Evolutionary conservation across 2,329 filamentous ascomycete genomes (phyloP).

Genomic region (Epichloe brachyelytri): DNA sequence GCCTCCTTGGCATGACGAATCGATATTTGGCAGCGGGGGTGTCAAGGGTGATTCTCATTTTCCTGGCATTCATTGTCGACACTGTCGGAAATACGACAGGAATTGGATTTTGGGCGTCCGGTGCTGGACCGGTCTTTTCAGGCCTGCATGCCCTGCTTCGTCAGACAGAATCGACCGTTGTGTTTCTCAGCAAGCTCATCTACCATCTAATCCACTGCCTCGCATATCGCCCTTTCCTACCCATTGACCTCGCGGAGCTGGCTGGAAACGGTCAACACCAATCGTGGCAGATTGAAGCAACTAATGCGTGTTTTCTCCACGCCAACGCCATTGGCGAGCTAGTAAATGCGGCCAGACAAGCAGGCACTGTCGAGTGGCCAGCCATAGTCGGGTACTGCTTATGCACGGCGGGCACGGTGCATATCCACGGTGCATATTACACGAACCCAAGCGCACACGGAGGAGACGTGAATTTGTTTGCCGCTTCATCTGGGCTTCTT

Average conservation of each 20-base stretch:
- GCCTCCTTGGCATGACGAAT: constrained; percentile 72
- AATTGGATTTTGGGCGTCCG: constrained; percentile 74
- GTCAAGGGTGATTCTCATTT: constrained; percentile 86
- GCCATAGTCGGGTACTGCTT: constrained; percentile 80
- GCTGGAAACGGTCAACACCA: constrained; percentile 72
- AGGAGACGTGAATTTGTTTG: constrained; percentile 49
- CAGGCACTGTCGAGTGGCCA: constrained; percentile 68
- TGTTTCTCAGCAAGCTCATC: constrained; percentile 74
- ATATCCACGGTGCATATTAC: constrained; percentile 78
- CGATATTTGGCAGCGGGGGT: constrained; percentile 69
- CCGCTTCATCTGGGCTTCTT: constrained; percentile 53
- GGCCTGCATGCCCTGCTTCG: constrained; percentile 64
- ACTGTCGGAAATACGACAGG: constrained; percentile 72
- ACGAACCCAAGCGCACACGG: constrained; percentile 32
- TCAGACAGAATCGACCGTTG: constrained; percentile 62
- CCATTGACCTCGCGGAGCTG: constrained; percentile 70
- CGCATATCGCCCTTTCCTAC: constrained; percentile 76
- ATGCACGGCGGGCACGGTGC: constrained; percentile 75
- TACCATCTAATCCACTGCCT: constrained; percentile 81
- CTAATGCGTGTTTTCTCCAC: constrained; percentile 74
- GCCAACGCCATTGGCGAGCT: constrained; percentile 79
- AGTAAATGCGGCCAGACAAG: constrained; percentile 64
- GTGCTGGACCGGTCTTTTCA: constrained; percentile 66
- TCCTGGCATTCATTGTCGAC: constrained; percentile 78
- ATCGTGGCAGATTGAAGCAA: constrained; percentile 86